These are phyloP conservation scores for Cyberlindnera bimundalis DNA, from an alignment of 805 yeast genomes.

Conservation along the genomic window DNA sequence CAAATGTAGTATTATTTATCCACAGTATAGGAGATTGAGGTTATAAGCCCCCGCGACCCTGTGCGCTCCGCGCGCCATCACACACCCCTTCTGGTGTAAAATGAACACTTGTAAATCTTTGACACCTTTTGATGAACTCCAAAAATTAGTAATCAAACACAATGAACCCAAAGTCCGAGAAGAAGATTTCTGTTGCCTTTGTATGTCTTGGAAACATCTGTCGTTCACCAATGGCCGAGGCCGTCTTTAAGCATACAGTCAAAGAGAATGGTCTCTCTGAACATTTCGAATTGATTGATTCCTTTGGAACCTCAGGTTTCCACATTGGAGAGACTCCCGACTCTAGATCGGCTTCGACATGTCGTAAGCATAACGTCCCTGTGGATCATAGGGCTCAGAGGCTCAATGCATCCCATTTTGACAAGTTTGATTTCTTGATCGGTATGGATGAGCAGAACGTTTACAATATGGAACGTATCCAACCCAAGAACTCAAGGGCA, in stretches of 20 bases:
- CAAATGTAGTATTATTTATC: neutral
- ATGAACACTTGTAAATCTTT: too few relatives aligned
- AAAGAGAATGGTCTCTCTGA: constrained; percentile 41
- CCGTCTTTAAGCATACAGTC: constrained; percentile 71
- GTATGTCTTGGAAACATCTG: constrained; percentile 92
- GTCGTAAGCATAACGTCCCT: constrained; percentile 68
- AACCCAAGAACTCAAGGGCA: constrained; percentile 48
- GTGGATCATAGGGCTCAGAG: constrained; percentile 75
- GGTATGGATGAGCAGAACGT: constrained; percentile 69
- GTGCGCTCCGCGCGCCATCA: too few relatives aligned
- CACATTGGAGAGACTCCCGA: constrained; percentile 86
- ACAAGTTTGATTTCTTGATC: constrained; percentile 61
- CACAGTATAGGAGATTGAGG: neutral
- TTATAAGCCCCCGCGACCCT: too few relatives aligned
- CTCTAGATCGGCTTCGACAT: constrained; percentile 62
- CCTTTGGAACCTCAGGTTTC: constrained; percentile 86
- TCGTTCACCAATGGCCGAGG: constrained; percentile 98
- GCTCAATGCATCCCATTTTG: constrained; percentile 47
- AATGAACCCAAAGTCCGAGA: too few relatives aligned
- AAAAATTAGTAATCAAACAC: neutral
- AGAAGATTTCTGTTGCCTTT: constrained; percentile 65
- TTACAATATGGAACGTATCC: constrained; percentile 45
- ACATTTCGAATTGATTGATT: constrained; percentile 61
- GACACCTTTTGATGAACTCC: neutral
- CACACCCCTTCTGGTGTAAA: neutral